Base-by-base conservation (phyloP, 345 rosid genomes). In the Salix udensis region DNA sequence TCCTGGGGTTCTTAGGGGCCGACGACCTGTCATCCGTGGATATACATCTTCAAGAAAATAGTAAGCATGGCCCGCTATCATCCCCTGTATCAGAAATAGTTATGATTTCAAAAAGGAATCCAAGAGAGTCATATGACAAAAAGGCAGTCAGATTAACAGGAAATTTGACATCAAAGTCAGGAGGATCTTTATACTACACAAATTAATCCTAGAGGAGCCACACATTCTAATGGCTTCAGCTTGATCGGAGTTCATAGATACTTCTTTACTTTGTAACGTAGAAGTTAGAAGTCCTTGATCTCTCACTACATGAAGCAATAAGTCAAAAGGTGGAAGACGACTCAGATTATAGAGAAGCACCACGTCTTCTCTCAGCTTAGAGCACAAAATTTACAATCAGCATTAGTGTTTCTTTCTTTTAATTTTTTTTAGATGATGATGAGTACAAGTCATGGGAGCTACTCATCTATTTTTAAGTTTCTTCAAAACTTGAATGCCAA, bases 1-100 rank as follows among this genome's bases (percentile, higher is more conserved):
- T 52, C 88, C 85, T 39, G 99, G 98, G 40, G 99, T 92, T 76
- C 79, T 85, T 31, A 96, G 87, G 52, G 99, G 99, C 31, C 83
- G 86, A 0, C 99, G 95, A 53, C 91, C 88, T 0, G 95, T 88
- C 96, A 96, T 91, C 78, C 88, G 75, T 6, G 99, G 99, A 80
- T 93, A 93, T 61, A 96, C 98, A 36, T 92, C 97, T 44, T 91
- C 98, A 6, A 96, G 91, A 80, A 96, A 96, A 82, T 96, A 96
- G 88, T 96, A 96, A 14, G 97, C 97, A 46, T 96, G 99, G n/a
- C 99, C 98, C 0, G 98, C 95, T 78, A 94, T 88, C 98, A 96
- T 96, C 76, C 99, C 99, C 99, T 96, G 92, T 31, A 74, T 23
- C 65, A 74, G 36, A 72, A 70, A 44, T n/a, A 66, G 24, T 40